Base-by-base conservation (phyloP, 2,329 filamentous ascomycete species). In the Chalaropsis ovoidea region DNA sequence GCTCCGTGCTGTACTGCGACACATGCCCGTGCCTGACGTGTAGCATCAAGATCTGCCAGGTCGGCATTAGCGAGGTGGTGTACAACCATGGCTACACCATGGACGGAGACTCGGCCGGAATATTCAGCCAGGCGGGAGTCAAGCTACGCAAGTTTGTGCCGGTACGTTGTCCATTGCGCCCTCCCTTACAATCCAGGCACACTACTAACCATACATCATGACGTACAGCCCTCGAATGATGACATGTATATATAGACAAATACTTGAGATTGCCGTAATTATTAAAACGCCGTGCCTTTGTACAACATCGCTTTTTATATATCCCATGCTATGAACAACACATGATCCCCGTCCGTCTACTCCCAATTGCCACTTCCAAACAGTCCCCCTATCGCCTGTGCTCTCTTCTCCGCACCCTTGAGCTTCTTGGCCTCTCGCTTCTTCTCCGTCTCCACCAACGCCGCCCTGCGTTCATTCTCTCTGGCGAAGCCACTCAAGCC, bases 1-100 rank as follows among this genome's bases (percentile, higher is more conserved):
- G 86, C 3, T 84, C 89, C 45, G 88, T 90, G 62, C 78, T 99
- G 31, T 99, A 96, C 76, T 96, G 92, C 76, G 90, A 96, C 73
- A 96, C 92, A 70, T 99, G 94, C 75, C 94, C 94, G 3, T 99
- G 94, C 74, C 79, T 99, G 74, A 99, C 94, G 1, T 99, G 94
- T 76, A 96, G 90, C 72, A 95, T 99, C 78, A 99, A 99, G 79
- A 97, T 99, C 72, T 89, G 90, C 24, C 94, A 99, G 77, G 90
- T 97, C 7, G 94, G 94, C 19, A 96, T 99, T 70, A 85, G 84
- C 52, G 94, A 99, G 79, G 94, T 99, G 15, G 92, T 99, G 15
- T 99, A 96, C 72, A 92, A 86, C 69, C 88, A 95, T 73, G 86
- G 88, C 31, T 99, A 99, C 74, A 93, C 93, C 74, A 96, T 99